Conservation (phyloP, 768 basidiomycete genomes). For the Boletus sensibilis region DNA sequence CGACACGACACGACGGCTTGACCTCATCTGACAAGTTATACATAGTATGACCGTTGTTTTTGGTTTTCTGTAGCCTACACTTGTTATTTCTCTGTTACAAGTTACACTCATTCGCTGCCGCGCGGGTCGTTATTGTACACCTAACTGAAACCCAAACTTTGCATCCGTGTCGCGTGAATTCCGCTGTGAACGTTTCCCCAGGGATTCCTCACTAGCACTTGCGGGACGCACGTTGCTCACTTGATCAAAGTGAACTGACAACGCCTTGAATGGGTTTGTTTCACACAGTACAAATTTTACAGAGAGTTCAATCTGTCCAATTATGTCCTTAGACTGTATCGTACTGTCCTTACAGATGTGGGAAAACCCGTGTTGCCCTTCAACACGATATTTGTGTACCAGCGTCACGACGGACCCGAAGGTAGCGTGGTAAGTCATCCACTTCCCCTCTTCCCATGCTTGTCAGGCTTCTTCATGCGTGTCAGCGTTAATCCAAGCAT, state of each 20-base stretch:
- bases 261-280: background rate
- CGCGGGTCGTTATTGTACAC: background rate
- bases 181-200: background rate
- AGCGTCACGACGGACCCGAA: slow-evolving; percentile 2
- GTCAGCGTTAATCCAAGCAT: background rate
- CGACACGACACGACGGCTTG: too few relatives aligned
- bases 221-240: background rate
- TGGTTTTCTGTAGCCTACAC: background rate
- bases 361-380: background rate
- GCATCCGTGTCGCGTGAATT: background rate
- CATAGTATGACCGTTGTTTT: background rate
- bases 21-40: too few relatives aligned
- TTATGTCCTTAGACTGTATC: too few relatives aligned
- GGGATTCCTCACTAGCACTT: background rate
- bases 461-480: background rate
- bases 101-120: background rate
- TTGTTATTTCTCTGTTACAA: background rate
- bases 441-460: slow-evolving; percentile 1
- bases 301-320: slow-evolving; percentile 6
- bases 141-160: background rate
- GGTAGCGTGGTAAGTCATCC: background rate
- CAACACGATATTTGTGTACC: background rate
- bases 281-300: background rate
- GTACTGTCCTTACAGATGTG: too few relatives aligned
- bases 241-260: background rate